Evolutionary conservation across 139 green algal species (phyloP).

Genomic region (Edaphochlamys debaryana): DNA sequence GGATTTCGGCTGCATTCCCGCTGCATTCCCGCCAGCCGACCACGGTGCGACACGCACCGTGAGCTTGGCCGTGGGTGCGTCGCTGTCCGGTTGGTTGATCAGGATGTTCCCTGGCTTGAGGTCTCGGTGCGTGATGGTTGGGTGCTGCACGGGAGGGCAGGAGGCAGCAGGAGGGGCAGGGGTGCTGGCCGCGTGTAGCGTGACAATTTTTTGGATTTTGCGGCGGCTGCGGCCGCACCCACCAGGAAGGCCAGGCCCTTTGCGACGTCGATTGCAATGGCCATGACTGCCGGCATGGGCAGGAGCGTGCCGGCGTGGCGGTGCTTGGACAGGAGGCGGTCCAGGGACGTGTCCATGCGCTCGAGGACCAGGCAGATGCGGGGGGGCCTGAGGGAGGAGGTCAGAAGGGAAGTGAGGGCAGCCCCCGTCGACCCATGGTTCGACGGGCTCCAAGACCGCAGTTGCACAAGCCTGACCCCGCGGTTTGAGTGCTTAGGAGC

Average conservation of each 20-base stretch:
- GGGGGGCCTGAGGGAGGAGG: neutral
- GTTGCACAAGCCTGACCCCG: too few relatives aligned
- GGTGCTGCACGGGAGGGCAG: too few relatives aligned
- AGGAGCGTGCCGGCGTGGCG: too few relatives aligned
- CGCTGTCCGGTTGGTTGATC: neutral
- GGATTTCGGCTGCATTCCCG: neutral
- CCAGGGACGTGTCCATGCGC: neutral
- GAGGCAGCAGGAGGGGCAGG: too few relatives aligned
- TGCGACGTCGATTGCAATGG: neutral
- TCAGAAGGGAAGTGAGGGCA: neutral
- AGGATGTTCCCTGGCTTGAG: conserved; percentile 7
- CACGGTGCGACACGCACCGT: neutral
- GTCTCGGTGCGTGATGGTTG: neutral
- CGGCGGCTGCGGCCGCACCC: too few relatives aligned
- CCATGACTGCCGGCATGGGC: neutral
- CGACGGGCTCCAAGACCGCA: too few relatives aligned
- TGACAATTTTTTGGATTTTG: too few relatives aligned
- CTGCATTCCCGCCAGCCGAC: too few relatives aligned
- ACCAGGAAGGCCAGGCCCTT: neutral
- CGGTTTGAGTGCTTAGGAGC: too few relatives aligned
- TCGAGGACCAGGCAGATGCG: neutral
- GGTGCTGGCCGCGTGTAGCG: too few relatives aligned
- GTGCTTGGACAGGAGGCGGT: neutral
- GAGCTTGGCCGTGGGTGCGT: neutral
- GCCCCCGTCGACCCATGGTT: too few relatives aligned